Conservation (phyloP, 2,329 filamentous ascomycete genomes). For the Talaromyces sp. region DNA sequence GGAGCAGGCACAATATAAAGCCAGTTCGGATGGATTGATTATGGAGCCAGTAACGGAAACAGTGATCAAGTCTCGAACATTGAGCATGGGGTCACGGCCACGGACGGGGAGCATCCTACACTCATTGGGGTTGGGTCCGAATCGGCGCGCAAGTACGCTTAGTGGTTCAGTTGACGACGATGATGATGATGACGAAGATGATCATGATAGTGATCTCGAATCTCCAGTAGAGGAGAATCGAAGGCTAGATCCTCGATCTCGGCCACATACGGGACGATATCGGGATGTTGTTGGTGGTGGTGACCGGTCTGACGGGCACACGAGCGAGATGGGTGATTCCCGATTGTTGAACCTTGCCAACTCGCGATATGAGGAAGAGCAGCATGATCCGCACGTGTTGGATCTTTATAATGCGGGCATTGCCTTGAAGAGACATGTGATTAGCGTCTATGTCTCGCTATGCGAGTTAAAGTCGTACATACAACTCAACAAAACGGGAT, state of each 20-base stretch:
- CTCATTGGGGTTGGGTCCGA: conserved; percentile 39
- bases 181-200: conserved; percentile 47
- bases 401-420: conserved; percentile 66
- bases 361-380: conserved; percentile 62
- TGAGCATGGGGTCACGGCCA: conserved; percentile 38
- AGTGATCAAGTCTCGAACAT: conserved; percentile 38
- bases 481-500: conserved; percentile 94
- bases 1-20: conserved; percentile 66
- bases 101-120: conserved; percentile 50
- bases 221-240: conserved; percentile 42
- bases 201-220: conserved; percentile 55
- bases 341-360: conserved; percentile 24
- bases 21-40: conserved; percentile 46
- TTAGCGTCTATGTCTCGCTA: conserved; percentile 81
- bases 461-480: conserved; percentile 95
- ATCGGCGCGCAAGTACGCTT: conserved; percentile 43
- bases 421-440: conserved; percentile 85
- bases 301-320: conserved; percentile 25
- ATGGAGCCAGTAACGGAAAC: conserved; percentile 40
- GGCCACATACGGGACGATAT: conserved; percentile 21
- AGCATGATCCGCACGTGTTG: conserved; percentile 66
- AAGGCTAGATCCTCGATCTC: conserved; percentile 19
- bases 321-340: conserved; percentile 34
- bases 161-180: conserved; percentile 49
- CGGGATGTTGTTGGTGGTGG: conserved; percentile 23